phyloP scores from a whole-genome alignment of 1,284 basidiomycete genomes.

The Cryptococcus jaspeensis region DNA sequence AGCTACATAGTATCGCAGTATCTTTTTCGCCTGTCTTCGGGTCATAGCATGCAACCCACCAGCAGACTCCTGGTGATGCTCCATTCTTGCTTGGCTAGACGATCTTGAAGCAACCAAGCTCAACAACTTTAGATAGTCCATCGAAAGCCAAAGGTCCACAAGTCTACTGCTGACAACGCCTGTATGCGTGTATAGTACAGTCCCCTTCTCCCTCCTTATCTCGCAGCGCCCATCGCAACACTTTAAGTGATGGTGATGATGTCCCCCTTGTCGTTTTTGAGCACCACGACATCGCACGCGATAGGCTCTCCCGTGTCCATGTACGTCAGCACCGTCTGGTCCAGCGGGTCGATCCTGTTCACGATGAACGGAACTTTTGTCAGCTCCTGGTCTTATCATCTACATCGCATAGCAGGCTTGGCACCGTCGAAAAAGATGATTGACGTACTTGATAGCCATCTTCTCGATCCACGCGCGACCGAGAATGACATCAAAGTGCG shows the following conservation, averaged over 20 bases:
- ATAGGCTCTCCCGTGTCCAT: constrained; percentile 93
- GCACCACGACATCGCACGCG: constrained; percentile 84
- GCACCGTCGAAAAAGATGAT: neutral
- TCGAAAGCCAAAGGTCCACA: no score
- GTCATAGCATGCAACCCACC: no score
- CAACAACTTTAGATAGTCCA: neutral
- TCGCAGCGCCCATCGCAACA: no score
- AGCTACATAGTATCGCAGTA: no score
- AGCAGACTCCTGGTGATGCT: no score
- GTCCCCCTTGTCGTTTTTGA: constrained; percentile 70
- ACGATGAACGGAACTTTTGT: neutral
- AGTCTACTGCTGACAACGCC: no score
- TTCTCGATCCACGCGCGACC: constrained; percentile 93
- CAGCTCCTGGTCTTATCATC: neutral
- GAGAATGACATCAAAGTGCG: constrained; percentile 93
- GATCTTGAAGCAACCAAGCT: no score
- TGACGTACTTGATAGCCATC: constrained; percentile 65
- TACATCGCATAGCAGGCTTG: no score
- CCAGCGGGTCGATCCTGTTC: constrained; percentile 66
- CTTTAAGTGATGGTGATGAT: constrained; percentile 76
- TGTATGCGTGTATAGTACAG: neutral
- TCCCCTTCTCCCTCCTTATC: neutral
- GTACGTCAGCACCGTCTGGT: constrained; percentile 83
- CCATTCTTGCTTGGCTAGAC: no score
- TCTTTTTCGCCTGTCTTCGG: no score